Percentiles rank a stretch among this genome's conserved stretches.
Evolutionary conservation across 805 yeast genomes (phyloP).

Genomic region (Candida endomychidarum): DNA sequence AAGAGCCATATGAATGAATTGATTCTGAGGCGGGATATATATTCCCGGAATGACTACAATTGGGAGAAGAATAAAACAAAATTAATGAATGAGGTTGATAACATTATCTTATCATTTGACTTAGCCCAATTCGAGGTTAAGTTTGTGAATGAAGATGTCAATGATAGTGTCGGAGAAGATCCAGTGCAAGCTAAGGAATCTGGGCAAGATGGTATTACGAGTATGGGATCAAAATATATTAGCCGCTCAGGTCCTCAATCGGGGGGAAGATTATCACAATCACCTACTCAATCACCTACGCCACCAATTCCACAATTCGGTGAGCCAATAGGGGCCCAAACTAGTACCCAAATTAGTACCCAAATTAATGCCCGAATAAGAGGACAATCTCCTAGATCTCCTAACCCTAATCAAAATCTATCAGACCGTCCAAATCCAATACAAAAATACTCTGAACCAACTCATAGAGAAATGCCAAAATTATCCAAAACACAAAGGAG

Average conservation of each 20-base stretch:
- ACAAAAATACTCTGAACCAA: background rate
- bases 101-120: conserved; percentile 14
- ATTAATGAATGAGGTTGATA: conserved; percentile 19
- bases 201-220: background rate
- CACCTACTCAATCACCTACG: too few species aligned
- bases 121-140: conserved; percentile 9
- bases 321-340: too few species aligned
- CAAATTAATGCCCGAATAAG: too few species aligned
- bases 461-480: conserved; percentile 17
- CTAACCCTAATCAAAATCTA: too few species aligned
- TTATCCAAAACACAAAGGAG: conserved; percentile 23
- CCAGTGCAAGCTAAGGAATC: background rate
- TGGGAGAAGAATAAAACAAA: conserved; percentile 15
- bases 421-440: too few species aligned
- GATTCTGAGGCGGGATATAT: conserved; percentile 3
- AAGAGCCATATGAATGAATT: conserved; percentile 10
- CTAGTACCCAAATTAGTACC: too few species aligned
- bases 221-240: too few species aligned
- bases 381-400: too few species aligned
- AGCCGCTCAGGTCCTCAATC: too few species aligned
- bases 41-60: conserved; percentile 13
- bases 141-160: background rate
- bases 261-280: too few species aligned
- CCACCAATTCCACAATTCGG: too few species aligned
- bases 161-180: too few species aligned